Conservation (phyloP, 441 rosid species). For the Adansonia rubrostipa region DNA sequence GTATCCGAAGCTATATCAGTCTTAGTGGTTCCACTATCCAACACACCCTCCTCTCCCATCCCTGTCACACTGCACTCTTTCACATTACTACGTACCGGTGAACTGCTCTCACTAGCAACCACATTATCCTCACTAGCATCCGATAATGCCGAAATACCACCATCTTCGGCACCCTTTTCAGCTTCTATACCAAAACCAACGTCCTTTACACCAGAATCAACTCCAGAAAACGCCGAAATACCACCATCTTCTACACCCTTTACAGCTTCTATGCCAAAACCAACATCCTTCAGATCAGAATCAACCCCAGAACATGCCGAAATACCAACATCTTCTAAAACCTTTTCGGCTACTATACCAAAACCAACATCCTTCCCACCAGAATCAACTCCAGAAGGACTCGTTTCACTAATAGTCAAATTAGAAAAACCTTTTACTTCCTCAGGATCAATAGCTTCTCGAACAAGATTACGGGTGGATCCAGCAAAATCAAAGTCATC, state of each 20-base stretch:
- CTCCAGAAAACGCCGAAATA: slow-evolving; percentile 12
- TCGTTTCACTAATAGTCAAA: slow-evolving; percentile 28
- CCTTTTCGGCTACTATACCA: slow-evolving; percentile 19
- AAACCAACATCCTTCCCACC: slow-evolving; percentile 15
- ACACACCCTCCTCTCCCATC: slow-evolving; percentile 28
- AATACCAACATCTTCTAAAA: slow-evolving; percentile 11
- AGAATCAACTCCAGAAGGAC: slow-evolving; percentile 16
- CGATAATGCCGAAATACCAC: not conserved
- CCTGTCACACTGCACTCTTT: slow-evolving; percentile 27
- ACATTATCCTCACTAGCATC: not conserved
- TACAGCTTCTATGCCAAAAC: slow-evolving; percentile 15
- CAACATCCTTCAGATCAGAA: slow-evolving; percentile 11
- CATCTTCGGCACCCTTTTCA: slow-evolving; percentile 18
- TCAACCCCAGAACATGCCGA: slow-evolving; percentile 17
- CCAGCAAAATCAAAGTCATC: slow-evolving; percentile 23
- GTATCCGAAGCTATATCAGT: slow-evolving; percentile 26
- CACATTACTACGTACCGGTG: slow-evolving; percentile 11
- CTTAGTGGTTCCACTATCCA: slow-evolving; percentile 9
- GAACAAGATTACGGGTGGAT: slow-evolving; percentile 15
- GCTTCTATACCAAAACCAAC: slow-evolving; percentile 19
- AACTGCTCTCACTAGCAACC: slow-evolving; percentile 21
- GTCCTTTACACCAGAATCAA: slow-evolving; percentile 15
- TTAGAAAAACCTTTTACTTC: slow-evolving; percentile 31
- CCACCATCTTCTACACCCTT: slow-evolving; percentile 19
- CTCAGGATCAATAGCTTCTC: slow-evolving; percentile 10